Evolutionary conservation across 257 asterid genomes (phyloP).

Genomic region (Solanum appendiculatum): DNA sequence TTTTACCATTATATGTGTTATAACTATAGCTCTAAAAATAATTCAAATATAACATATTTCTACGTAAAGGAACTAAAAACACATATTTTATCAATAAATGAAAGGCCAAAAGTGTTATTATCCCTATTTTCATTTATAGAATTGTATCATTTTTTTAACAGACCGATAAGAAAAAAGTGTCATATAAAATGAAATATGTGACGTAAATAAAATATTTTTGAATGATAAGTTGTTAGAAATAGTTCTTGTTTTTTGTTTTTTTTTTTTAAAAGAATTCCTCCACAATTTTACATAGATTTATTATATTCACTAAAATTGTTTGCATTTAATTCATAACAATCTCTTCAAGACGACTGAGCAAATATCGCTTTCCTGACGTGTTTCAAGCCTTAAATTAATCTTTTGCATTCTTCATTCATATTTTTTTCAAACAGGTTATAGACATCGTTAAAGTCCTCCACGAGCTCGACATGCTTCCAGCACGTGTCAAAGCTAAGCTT

Average conservation of each 20-base stretch:
- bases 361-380: background rate
- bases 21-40: background rate
- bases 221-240: background rate
- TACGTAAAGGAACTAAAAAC: background rate
- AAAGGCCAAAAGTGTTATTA: background rate
- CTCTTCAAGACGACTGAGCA: no score
- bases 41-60: background rate
- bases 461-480: conserved; percentile 63
- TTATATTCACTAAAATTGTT: background rate
- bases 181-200: background rate
- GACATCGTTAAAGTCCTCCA: conserved; percentile 62
- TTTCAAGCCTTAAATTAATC: background rate
- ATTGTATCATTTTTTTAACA: background rate
- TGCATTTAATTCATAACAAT: background rate
- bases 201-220: background rate
- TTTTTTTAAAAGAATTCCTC: background rate
- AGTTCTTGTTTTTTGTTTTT: background rate
- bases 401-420: background rate
- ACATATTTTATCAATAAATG: background rate
- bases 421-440: conserved; percentile 16
- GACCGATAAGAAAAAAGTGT: background rate
- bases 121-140: background rate
- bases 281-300: background rate
- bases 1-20: background rate
- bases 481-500: conserved; percentile 47